Evolutionary conservation across 257 asterid genomes (phyloP), one percentile per base, ranked within the genome.

Genomic region (Cinchona pubescens): DNA sequence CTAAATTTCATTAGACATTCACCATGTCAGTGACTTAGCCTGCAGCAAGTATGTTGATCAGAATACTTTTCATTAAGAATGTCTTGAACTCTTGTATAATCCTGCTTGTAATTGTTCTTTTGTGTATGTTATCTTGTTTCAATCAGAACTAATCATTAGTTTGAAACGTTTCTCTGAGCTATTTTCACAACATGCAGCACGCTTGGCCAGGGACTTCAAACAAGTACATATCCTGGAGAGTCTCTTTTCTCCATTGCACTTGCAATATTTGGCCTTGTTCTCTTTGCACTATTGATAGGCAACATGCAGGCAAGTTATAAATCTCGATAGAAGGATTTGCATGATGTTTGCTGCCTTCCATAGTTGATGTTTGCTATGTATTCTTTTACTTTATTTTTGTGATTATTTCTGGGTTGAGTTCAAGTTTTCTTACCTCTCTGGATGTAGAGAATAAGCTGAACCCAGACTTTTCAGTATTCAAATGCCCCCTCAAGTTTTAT

Each of bases 211-310:
- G 98, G 98, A 77, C 97, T 96, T 79, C 80, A 93, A 81, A 96
- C 98, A 68, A 96, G 99, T 83, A 96, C 97, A 56, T 96, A 82
- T 76, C 92, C 93, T 21, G 99, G 99, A 77, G 99, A 96, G 89
- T 88, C 97, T 58, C 76, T 96, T 71, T 96, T 96, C 90, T 91
- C 97, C 84, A 96, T 96, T 64, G 96, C 95, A 40, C 93, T 95
- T 59, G 99, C 98, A 74, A 95, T 95, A 76, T 87, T 87, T 78
- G 99, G 99, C 55, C 97, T 95, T 79, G 84, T 95, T 79, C 98
- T 95, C 79, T 95, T 95, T 82, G 99, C 99, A 23, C 85, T 92
- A 64, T 88, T 92, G 88, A 95, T 95, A 79, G 99, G 99, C 79
- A 95, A 95, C 86, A 95, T 94, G 99, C 99, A 94, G 99, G 99